Percentiles rank a stretch among this genome's conserved stretches.
These are phyloP conservation scores for Aspergillus biplanus DNA, from an alignment of 495 filamentous ascomycete genomes.

Conservation along the genomic window DNA sequence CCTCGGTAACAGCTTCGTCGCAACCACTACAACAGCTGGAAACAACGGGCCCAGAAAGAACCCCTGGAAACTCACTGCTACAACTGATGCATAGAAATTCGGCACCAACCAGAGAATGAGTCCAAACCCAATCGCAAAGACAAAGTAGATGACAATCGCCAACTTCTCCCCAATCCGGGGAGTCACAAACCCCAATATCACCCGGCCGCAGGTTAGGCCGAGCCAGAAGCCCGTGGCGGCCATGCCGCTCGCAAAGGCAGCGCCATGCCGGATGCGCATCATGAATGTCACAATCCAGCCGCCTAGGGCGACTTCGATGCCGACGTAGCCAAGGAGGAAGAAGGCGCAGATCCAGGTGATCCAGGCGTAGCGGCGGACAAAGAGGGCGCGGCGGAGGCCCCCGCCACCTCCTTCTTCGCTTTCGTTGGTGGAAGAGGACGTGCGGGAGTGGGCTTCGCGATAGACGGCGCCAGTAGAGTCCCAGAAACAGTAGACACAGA, in stretches of 20 bases:
- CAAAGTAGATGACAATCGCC: conserved; percentile 44
- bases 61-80: conserved; percentile 63
- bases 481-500: conserved; percentile 20
- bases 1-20: conserved; percentile 70
- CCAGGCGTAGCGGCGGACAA: conserved; percentile 43
- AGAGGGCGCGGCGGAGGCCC: conserved; percentile 59
- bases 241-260: conserved; percentile 62
- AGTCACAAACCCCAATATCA: conserved; percentile 66
- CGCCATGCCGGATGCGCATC: conserved; percentile 59
- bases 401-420: conserved; percentile 27
- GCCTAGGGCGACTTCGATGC: conserved; percentile 82
- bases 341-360: conserved; percentile 78
- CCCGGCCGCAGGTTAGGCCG: conserved; percentile 62
- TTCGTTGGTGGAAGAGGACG: conserved; percentile 7
- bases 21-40: conserved; percentile 71
- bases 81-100: conserved; percentile 64
- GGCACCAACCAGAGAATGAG: conserved; percentile 64
- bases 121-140: conserved; percentile 42
- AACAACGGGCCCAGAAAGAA: conserved; percentile 65
- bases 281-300: conserved; percentile 72
- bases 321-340: conserved; percentile 81
- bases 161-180: conserved; percentile 62
- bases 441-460: conserved; percentile 56
- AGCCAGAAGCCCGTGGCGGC: conserved; percentile 70
- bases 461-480: conserved; percentile 12